Base-by-base conservation (phyloP, 169 alveolate genomes). In the Plasmodium gallinaceum region DNA sequence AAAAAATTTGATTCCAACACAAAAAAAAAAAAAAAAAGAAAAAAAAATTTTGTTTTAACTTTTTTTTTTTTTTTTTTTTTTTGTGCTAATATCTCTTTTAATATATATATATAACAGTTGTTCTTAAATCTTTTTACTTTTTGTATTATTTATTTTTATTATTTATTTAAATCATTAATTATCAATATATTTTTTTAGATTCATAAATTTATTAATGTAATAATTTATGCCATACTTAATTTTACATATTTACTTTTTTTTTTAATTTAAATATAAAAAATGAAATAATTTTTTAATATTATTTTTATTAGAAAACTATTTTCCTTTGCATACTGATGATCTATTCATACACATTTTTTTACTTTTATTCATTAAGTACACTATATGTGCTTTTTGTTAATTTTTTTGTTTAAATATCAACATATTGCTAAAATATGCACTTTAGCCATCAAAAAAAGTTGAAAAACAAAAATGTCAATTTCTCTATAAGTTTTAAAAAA, bases 371-470 rank as follows among this genome's bases (percentile, higher is more conserved):
- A 22, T 2, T 20, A 39, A 7, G 52, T 64, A 24, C 73, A 22
- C 48, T 71, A 0, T 60, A 71, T 71, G 51, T 71, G 51, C 20
- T 58, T 52, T 43, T 74, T 74, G 88, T 74, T 64, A 64, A 32
- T 64, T 74, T 74, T 74, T 74, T 74, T 74, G 88, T 74, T 74
- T 60, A n/a, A 51, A 24, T 22, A 61, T 22, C 72, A 22, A 58
- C 57, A 69, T 57, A 61, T 10, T 60, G 51, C 60, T 60, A 42
- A 71, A 16, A 42, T 16, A 10, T 37, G 7, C 46, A 71, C 68
- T 71, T n/a, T 71, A 71, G 69, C 83, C 48, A 71, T 71, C 12
- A 14, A 71, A 58, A 58, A 58, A 74, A 58, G 39, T 16, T 8
- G 22, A 74, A 74, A 74, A 74, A 74, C 22, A 8, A 26, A 57